Conservation (phyloP, 2,329 filamentous ascomycete genomes). For the Calonectria fujianensis region DNA sequence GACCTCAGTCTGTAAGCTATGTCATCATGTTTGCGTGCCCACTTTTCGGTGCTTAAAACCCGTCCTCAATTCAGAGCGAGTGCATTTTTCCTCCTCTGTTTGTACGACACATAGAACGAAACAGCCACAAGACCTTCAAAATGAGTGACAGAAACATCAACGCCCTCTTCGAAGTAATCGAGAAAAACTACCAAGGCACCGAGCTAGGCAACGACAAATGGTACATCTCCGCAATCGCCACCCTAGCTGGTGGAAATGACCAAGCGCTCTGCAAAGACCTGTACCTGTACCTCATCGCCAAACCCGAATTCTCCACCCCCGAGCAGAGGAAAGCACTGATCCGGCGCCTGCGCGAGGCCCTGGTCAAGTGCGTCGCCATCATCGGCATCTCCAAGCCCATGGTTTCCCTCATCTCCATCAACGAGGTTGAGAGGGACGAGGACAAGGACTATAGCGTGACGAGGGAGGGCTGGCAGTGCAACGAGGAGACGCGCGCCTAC, state of each 20-base stretch:
- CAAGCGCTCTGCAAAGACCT: slow-evolving; percentile 8
- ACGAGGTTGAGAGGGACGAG: slow-evolving; percentile 9
- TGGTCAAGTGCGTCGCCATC: not conserved
- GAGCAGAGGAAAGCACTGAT: not conserved
- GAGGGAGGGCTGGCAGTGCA: slow-evolving; percentile 1
- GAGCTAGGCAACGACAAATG: slow-evolving; percentile 1
- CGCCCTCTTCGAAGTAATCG: not conserved
- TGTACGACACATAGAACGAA: not conserved
- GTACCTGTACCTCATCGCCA: slow-evolving; percentile 9
- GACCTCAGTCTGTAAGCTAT: not conserved
- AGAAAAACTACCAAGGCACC: slow-evolving; percentile 1
- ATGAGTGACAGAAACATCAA: not conserved
- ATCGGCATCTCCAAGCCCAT: slow-evolving; percentile 13
- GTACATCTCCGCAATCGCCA: not conserved
- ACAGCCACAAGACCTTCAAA: not conserved
- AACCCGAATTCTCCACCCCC: not conserved
- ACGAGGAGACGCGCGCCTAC: not conserved
- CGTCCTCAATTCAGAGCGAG: not conserved
- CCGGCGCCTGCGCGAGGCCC: slow-evolving; percentile 6
- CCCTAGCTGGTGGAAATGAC: slow-evolving; percentile 1
- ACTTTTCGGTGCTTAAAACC: not conserved
- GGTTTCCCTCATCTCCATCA: slow-evolving; percentile 14
- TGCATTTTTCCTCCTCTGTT: not conserved
- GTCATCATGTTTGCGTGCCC: not conserved
- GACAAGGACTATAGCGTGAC: slow-evolving; percentile 12